Evolutionary conservation across 371 early-diverging fungal genomes (phyloP), one percentile per base, ranked within the genome.

Genomic region (Phascolomyces articulosus): DNA sequence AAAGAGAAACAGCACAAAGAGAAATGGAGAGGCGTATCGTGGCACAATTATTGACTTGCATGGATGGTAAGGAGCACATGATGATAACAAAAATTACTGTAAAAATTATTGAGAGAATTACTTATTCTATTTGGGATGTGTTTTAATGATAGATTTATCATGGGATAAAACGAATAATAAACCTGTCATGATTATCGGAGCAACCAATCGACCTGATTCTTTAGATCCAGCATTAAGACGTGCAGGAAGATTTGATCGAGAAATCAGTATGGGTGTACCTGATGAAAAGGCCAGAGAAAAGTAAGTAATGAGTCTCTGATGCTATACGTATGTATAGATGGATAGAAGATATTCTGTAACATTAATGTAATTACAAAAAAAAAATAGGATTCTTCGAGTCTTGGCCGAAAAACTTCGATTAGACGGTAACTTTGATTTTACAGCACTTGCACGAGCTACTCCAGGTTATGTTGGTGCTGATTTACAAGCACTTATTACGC

Each of bases 391-490:
- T 58, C 85, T 99, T 15, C 74, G 83, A 23, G 98, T 99, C 16
- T 87, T 99, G 70, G 90, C 96, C 38, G 80, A 86, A 48, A 96
- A 96, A 62, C 85, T 99, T 67, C 84, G 89, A 44, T 73, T 99
- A 24, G 84, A 90, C 3, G 96, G 96, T 23, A 89, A 91, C 57
- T 88, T 99, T 68, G 96, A 98, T 74, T 91, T 96, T 67, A 80
- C 84, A 26, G 85, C 86, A 53, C 87, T 99, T 21, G 97, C 99
- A 16, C 93, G 93, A 65, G 84, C 93, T 66, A 97, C 98, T 0
- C 99, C 99, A 21, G 99, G 99, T 10, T 99, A 96, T 80, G 99
- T 99, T 3, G 99, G 99, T 44, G 98, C 98, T 7, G 99, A 99
- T 85, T 82, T 99, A 56, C 95, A 94, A 40, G 97, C 98, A 1